Evolutionary conservation across 768 basidiomycete genomes (phyloP), one percentile per base, ranked within the genome.

Genomic region (Kwoniella europaea): DNA sequence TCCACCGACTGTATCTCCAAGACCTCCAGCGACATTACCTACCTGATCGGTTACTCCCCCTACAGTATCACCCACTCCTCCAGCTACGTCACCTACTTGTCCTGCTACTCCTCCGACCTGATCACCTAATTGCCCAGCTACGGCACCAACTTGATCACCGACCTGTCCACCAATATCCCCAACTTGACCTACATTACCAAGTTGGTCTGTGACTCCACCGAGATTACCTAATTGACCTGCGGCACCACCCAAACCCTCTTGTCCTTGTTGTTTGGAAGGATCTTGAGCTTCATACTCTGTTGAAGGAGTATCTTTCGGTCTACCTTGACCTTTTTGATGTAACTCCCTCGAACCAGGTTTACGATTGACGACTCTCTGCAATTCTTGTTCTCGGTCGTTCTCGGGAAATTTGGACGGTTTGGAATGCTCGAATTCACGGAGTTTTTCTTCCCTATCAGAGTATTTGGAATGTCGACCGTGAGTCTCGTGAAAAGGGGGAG

Each of bases 371-470:
- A 65, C 64, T 44, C 55, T 56, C 9, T 57, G 35, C 41, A 65
- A 22, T 12, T 65, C 64, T 20, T 65, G 22, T 29, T 65, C 54
- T 42, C 64, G 29, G 16, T 65, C 46, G 29, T 65, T 44, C 13
- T 65, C 64, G 13, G 64, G 64, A 42, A 65, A 65, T n/a, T 55
- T 43, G 22, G 64, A 42, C 1, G 64, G 64, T 44, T 65, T 65
- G 41, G 54, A 41, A 44, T 55, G 64, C 22, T 65, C 64, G 22
- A 65, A 65, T 20, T 65, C 55, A 12, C 27, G 53, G 3, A 61
- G 41, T 46, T 61, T 61, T 0, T 42, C 35, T 42, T 61, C 59
- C 2, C 64, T 24, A n/a, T 65, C 63, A 2, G 46, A 12, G 12
- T 54, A 55, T 9, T 53, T 16, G 18, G 63, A 54, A 7, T 57